A percentile compares a stretch with the other conserved stretches of the same genome.
These are phyloP conservation scores for Paratinospora sagittata DNA, from an alignment of 164 flowering plant genomes.

Conservation along the genomic window DNA sequence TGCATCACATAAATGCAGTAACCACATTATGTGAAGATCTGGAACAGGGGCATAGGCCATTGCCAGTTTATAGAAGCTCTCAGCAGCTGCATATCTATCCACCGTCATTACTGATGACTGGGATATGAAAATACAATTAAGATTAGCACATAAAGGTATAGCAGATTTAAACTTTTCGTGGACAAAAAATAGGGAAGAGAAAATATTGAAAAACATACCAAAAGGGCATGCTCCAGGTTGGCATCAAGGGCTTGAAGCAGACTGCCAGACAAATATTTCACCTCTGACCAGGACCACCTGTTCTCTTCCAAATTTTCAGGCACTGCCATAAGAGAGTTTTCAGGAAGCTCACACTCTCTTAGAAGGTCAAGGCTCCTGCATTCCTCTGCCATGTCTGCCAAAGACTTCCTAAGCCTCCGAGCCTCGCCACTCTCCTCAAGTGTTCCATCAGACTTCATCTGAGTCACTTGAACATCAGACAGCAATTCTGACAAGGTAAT, in stretches of 20 bases:
- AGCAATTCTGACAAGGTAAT: constrained; percentile 92
- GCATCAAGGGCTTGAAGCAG: constrained; percentile 94
- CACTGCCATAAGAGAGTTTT: constrained; percentile 45
- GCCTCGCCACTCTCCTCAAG: constrained; percentile 98
- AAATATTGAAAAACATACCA: constrained; percentile 41
- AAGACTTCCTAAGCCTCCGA: constrained; percentile 71
- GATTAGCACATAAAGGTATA: constrained; percentile 1
- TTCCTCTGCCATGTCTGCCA: constrained; percentile 89
- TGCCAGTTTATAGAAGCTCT: constrained; percentile 87
- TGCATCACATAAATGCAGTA: constrained; percentile 94
- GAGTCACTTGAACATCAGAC: constrained; percentile 99
- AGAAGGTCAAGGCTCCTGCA: constrained; percentile 39
- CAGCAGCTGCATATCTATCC: constrained; percentile 97
- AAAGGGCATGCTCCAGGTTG: constrained; percentile 86
- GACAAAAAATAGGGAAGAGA: background rate
- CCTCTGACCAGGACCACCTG: constrained; percentile 90
- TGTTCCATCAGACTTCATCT: constrained; percentile 89
- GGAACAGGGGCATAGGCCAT: constrained; percentile 99
- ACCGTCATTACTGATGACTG: constrained; percentile 75
- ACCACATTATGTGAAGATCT: constrained; percentile 99
- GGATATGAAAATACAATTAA: constrained; percentile 4
- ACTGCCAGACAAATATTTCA: constrained; percentile 67
- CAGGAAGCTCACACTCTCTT: constrained; percentile 71
- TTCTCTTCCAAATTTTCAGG: constrained; percentile 54
- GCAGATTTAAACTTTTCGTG: background rate